Evolutionary conservation across 2,329 filamentous ascomycete species (phyloP).

Genomic region (Fusarium multiceps): DNA sequence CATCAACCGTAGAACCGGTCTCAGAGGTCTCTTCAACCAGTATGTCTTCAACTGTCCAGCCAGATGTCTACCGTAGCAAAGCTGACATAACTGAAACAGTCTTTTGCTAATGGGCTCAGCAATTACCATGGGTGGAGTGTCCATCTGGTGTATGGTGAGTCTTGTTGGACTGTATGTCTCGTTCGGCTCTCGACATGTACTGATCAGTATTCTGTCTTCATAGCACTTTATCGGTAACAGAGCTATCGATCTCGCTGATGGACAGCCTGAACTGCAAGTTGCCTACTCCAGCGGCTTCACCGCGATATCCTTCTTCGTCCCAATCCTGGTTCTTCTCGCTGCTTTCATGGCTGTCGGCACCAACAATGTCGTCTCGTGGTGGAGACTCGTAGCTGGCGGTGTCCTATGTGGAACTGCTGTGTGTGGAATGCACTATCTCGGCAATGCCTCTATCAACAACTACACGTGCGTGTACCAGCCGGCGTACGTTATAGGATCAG

Average conservation of each 20-base stretch:
- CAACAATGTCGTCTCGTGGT: conserved; percentile 66
- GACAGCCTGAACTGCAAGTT: conserved; percentile 73
- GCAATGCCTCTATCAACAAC: conserved; percentile 84
- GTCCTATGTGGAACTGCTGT: conserved; percentile 78
- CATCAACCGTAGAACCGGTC: conserved; percentile 79
- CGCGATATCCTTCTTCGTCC: conserved; percentile 81
- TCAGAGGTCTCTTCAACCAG: conserved; percentile 76
- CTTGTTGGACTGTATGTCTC: background rate
- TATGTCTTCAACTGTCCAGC: conserved; percentile 52
- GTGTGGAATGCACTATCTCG: conserved; percentile 88
- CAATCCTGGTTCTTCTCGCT: conserved; percentile 77
- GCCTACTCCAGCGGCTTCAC: conserved; percentile 79
- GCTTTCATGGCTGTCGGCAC: conserved; percentile 78
- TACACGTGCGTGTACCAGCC: conserved; percentile 73
- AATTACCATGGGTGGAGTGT: conserved; percentile 77
- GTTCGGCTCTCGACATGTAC: background rate
- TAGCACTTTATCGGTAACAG: conserved; percentile 76
- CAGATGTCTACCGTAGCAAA: background rate
- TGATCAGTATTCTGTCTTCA: background rate
- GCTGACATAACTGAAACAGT: conserved; percentile 52
- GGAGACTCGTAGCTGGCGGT: conserved; percentile 72
- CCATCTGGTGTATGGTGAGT: conserved; percentile 77
- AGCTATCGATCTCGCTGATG: conserved; percentile 76
- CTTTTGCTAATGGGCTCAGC: conserved; percentile 72
- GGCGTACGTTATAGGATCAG: conserved; percentile 73